Base-by-base conservation (phyloP, 2,329 filamentous ascomycete species). In the Cladobotryum protrusum region DNA sequence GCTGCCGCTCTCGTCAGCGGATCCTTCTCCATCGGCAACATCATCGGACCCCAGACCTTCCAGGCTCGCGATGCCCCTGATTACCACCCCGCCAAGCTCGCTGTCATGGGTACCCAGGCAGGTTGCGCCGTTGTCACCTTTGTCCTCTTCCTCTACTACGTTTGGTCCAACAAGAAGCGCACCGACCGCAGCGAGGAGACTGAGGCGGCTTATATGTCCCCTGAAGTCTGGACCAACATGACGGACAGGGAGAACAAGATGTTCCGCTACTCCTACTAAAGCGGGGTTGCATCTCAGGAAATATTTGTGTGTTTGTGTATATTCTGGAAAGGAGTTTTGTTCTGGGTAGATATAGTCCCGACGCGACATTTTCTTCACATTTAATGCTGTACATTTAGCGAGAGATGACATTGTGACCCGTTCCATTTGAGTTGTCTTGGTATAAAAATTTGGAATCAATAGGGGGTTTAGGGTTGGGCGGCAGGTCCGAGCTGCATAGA, bases 1-100 rank as follows among this genome's bases (percentile, higher is more conserved):
- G 75, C 74, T 3, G 68, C 71, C 9, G 73, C 74, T 15, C 61
- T 76, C 45, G 67, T 79, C 55, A 72, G 72, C 44, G 73, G 73
- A 20, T 71, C 71, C 15, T 79, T 78, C 59, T 74, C 74, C 0
- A 61, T 78, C 4, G 77, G 75, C 14, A 81, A 78, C 59, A 76
- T 80, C 49, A 79, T 81, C 53, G 77, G 77, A 0, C 77, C 77
- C 1, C 74, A 79, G 59, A 79, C 76, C 3, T 80, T 81, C 65
- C 74, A 74, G 56, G 68, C 67, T 2, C 66, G 66, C 37, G 76
- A 81, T 52, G 74, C 71, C 0, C 78, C 77, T 1, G 65, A 74
- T 3, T 80, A 75, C 55, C 69, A 71, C 12, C 76, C 75, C 1
- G 78, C 76, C 14, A 78, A 80, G 58, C 70, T 81, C 19, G 72